A percentile compares a stretch with the other conserved stretches of the same genome.
Evolutionary conservation across 257 asterid genomes (phyloP).

Genomic region (Plantago major): DNA sequence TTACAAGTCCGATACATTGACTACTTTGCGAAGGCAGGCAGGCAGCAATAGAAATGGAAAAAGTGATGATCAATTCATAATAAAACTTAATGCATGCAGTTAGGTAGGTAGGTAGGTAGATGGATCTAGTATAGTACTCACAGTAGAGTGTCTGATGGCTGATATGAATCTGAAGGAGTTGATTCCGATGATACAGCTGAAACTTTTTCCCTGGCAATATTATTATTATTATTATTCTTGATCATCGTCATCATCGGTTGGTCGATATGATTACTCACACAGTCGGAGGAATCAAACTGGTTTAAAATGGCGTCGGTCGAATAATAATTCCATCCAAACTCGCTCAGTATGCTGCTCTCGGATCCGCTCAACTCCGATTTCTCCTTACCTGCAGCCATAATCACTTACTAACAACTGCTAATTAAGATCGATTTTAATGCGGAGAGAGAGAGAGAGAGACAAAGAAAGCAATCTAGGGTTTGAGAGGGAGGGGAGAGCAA

Average conservation of each 20-base stretch:
- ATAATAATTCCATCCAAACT: constrained; percentile 67
- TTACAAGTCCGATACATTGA: too few relatives aligned
- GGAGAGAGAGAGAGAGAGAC: constrained; percentile 34
- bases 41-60: too few relatives aligned
- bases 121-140: constrained; percentile 42
- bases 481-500: constrained; percentile 20
- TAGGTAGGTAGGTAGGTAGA: constrained; percentile 7
- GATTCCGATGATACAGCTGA: constrained; percentile 23
- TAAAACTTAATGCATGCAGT: constrained; percentile 26
- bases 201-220: too few relatives aligned
- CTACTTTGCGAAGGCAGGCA: too few relatives aligned
- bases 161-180: constrained; percentile 33
- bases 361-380: too few relatives aligned
- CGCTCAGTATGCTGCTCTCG: constrained; percentile 40
- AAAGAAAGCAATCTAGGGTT: constrained; percentile 29
- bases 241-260: background rate
- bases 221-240: background rate
- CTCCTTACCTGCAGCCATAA: too few relatives aligned
- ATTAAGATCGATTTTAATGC: constrained; percentile 3
- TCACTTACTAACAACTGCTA: background rate
- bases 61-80: too few relatives aligned
- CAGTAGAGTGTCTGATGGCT: constrained; percentile 49
- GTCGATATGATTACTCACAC: background rate
- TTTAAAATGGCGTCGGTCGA: background rate
- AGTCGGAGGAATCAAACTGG: too few relatives aligned